These are phyloP conservation scores for Capronia coronata DNA, from an alignment of 2,329 filamentous ascomycete species.

Conservation along the genomic window DNA sequence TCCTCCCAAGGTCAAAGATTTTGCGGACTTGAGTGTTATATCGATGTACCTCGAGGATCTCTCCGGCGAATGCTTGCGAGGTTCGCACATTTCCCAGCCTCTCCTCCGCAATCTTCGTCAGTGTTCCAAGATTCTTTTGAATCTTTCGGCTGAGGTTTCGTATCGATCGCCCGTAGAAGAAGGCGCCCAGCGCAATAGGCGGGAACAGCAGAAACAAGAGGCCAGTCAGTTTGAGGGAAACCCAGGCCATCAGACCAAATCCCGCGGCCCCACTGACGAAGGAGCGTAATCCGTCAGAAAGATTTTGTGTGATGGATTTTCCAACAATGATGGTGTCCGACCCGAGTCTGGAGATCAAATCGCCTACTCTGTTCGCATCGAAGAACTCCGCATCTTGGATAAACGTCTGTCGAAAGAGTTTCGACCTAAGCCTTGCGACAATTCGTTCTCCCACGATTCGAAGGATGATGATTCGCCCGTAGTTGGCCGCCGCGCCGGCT, in stretches of 20 bases:
- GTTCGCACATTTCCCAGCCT: conserved; percentile 95
- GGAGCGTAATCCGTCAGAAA: conserved; percentile 90
- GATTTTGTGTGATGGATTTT: conserved; percentile 95
- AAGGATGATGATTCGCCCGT: conserved; percentile 85
- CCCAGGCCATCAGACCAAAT: conserved; percentile 90
- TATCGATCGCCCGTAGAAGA: conserved; percentile 85
- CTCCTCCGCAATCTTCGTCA: conserved; percentile 97
- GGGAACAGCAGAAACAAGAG: conserved; percentile 82
- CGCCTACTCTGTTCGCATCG: conserved; percentile 92
- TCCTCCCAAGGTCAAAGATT: conserved; percentile 83
- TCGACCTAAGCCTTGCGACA: conserved; percentile 79
- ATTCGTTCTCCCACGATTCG: conserved; percentile 93
- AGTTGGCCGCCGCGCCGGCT: conserved; percentile 82
- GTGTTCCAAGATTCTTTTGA: conserved; percentile 82
- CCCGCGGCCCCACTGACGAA: conserved; percentile 85
- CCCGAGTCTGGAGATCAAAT: conserved; percentile 88
- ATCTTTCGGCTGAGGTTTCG: conserved; percentile 86
- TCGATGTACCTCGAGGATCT: conserved; percentile 78
- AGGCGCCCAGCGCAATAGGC: conserved; percentile 80
- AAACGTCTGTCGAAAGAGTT: conserved; percentile 85
- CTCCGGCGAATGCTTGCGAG: conserved; percentile 90
- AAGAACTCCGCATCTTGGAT: conserved; percentile 94
- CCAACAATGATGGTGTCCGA: conserved; percentile 97
- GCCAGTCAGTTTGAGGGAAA: conserved; percentile 82
- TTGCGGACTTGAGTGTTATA: conserved; percentile 90